Evolutionary conservation across 2,329 filamentous ascomycete genomes (phyloP).

Genomic region (Alternaria longipes): DNA sequence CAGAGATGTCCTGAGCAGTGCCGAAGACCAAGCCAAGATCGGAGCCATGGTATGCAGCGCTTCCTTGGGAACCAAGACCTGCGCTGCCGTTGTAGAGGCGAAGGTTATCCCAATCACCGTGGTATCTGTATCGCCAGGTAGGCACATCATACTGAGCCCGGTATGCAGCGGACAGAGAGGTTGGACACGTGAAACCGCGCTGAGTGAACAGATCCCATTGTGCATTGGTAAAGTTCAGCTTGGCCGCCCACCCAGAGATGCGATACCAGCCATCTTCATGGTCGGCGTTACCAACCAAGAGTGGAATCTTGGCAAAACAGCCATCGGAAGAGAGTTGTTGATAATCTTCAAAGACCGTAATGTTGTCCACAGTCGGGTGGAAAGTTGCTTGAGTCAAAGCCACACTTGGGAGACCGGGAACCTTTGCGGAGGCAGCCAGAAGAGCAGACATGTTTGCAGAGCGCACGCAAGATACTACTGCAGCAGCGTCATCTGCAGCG

Average conservation of each 20-base stretch:
- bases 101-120: slow-evolving; percentile 49
- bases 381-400: slow-evolving; percentile 40
- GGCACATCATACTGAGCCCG: slow-evolving; percentile 39
- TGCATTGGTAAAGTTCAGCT: slow-evolving; percentile 32
- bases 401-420: slow-evolving; percentile 38
- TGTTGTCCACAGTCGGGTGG: slow-evolving; percentile 42
- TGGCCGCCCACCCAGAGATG: slow-evolving; percentile 33
- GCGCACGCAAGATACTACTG: slow-evolving; percentile 51
- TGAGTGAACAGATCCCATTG: slow-evolving; percentile 38
- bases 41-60: slow-evolving; percentile 50
- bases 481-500: slow-evolving; percentile 27
- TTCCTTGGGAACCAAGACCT: slow-evolving; percentile 37
- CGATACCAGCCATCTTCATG: slow-evolving; percentile 42
- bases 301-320: slow-evolving; percentile 35
- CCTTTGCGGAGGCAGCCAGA: slow-evolving; percentile 39
- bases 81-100: slow-evolving; percentile 42
- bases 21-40: slow-evolving; percentile 51
- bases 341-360: slow-evolving; percentile 44
- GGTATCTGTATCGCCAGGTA: slow-evolving; percentile 51
- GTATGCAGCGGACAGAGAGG: slow-evolving; percentile 23
- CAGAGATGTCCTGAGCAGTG: slow-evolving; percentile 37
- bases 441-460: slow-evolving; percentile 31
- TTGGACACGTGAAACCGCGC: slow-evolving; percentile 38
- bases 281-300: slow-evolving; percentile 36
- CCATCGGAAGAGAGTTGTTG: slow-evolving; percentile 31